These are phyloP conservation scores for Acanthamoeba rhysodes DNA, from an alignment of 208 protist genomes.

Conservation along the genomic window DNA sequence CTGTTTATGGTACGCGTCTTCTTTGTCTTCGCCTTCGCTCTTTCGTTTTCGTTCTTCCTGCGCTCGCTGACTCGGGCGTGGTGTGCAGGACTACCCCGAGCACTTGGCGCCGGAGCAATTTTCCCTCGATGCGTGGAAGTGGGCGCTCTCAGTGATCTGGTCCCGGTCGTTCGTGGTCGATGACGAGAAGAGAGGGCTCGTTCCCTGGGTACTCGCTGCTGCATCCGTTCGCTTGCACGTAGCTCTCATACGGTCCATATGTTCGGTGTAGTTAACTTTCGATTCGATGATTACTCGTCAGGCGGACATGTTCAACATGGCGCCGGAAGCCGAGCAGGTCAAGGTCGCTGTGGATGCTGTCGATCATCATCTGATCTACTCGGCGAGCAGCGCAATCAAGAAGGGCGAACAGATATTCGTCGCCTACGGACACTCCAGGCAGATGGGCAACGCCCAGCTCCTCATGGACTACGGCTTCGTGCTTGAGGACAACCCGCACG, in stretches of 20 bases:
- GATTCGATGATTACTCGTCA: too few relatives aligned
- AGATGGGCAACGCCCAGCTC: not conserved
- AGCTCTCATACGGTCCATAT: too few relatives aligned
- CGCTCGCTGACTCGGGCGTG: not conserved
- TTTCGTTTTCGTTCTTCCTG: not conserved
- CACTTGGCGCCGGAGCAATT: not conserved
- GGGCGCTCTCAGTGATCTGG: slow-evolving; percentile 1
- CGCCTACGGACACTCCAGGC: not conserved
- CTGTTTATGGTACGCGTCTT: not conserved
- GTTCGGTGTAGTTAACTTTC: too few relatives aligned
- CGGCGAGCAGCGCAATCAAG: not conserved
- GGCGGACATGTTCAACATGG: slow-evolving; percentile 28
- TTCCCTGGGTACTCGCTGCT: not conserved
- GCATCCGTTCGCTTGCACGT: not conserved
- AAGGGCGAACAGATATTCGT: not conserved
- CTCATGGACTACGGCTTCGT: slow-evolving; percentile 10
- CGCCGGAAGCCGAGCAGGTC: not conserved
- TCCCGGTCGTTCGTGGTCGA: not conserved
- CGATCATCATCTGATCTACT: not conserved
- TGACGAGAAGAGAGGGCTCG: not conserved
- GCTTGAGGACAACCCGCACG: not conserved
- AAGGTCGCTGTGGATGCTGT: not conserved
- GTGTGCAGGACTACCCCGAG: not conserved
- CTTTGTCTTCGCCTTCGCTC: not conserved
- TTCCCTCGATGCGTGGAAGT: not conserved